Conservation (phyloP, 305 asterid species). For the Coffea humblotiana region DNA sequence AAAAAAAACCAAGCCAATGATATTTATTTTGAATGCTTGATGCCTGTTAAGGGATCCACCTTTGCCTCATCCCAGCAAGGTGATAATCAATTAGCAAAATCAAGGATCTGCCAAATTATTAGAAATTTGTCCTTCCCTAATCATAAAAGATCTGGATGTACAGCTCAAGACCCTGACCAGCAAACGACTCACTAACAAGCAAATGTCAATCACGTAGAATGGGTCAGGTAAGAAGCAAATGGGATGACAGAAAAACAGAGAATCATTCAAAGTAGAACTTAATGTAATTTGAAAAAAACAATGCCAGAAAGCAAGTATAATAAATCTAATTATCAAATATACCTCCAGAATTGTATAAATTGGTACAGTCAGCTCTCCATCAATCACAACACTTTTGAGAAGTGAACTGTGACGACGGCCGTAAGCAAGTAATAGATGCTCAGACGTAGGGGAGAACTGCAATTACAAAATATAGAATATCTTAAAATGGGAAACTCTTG, state of each 20-base stretch:
- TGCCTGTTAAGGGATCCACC: neutral
- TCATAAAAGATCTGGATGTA: neutral
- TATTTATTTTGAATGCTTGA: neutral
- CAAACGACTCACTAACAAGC: neutral
- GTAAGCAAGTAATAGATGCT: slow-evolving; percentile 90
- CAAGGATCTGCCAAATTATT: neutral
- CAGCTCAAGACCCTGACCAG: neutral
- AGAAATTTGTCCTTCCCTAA: neutral
- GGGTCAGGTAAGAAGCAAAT: neutral
- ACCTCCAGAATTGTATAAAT: slow-evolving; percentile 94
- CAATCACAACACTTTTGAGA: slow-evolving; percentile 87
- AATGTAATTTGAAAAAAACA: neutral
- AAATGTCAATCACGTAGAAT: neutral
- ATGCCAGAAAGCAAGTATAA: neutral
- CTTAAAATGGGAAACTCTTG: neutral
- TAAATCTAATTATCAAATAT: neutral
- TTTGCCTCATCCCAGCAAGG: neutral
- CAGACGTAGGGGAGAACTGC: slow-evolving; percentile 99
- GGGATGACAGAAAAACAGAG: neutral
- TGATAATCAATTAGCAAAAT: neutral
- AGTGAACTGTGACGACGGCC: slow-evolving; percentile 97
- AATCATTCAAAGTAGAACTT: neutral
- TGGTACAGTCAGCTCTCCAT: slow-evolving; percentile 80
- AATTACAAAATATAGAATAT: slow-evolving; percentile 23
- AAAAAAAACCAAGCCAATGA: neutral